Evolutionary conservation across 2,329 filamentous ascomycete genomes (phyloP), one percentile per base, ranked within the genome.

Genomic region (Apiospora koreana): DNA sequence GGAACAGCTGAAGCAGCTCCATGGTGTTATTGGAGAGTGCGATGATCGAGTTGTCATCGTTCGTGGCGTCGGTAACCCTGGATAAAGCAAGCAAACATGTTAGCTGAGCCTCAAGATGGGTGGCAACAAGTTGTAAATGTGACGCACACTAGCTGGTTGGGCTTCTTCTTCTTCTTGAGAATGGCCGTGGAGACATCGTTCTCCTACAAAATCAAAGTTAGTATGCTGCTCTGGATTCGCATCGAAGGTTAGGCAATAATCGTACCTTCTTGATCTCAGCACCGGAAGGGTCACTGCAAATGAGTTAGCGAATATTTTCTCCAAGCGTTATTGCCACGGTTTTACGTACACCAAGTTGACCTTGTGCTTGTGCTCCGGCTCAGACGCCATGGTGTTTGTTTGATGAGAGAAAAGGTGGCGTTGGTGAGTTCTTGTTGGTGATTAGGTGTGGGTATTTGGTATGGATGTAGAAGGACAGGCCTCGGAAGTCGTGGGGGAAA

Each of bases 91-190:
- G 42, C 25, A 10, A 46, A 54, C 18, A 38, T 28, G 42, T 50
- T 31, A 68, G 67, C 67, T n/a, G 28, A n/a, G 54, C 31, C 31
- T n/a, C 8, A 38, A 81, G 72, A 72, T 73, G 71, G 43, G 54
- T 65, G 72, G 74, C 46, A 76, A 70, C 70, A 67, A 45, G 68
- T 41, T 58, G 48, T 8, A 9, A 23, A 64, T 45, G 35, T 74
- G 77, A 83, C 92, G 82, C 88, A 97, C 94, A 99, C 97, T 82
- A 99, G 86, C 80, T 95, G 97, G 86, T 99, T 99, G 78, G 95
- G 95, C 94, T 99, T 99, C 95, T 99, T 99, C 93, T 99, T 99
- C 90, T 98, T 98, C 88, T 98, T 98, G 79, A 99, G 90, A 78
- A 99, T 99, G 76, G 96, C 96, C 64, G 96, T 99, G 68, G 96